Percentiles rank a stretch among this genome's conserved stretches.
These are phyloP conservation scores for Corrigiola litoralis DNA, from an alignment of 179 eudicot species.

Conservation along the genomic window DNA sequence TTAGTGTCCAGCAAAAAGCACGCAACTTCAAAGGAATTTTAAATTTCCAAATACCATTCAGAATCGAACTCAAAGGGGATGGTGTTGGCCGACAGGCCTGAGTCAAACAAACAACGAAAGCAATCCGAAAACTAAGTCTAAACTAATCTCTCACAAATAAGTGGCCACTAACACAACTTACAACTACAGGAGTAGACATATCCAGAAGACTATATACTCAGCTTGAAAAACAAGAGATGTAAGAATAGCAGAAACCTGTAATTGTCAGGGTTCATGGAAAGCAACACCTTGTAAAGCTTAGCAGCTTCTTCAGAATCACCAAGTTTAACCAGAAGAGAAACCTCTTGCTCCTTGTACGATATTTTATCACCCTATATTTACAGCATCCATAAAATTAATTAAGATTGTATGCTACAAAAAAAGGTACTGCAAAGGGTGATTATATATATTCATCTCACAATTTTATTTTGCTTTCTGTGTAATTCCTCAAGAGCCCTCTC, in stretches of 20 bases:
- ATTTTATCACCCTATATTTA: conserved; percentile 73
- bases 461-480: conserved; percentile 65
- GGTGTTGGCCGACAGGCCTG: too few relatives aligned
- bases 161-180: too few relatives aligned
- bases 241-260: conserved; percentile 54
- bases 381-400: conserved; percentile 8
- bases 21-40: too few relatives aligned
- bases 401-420: conserved; percentile 2
- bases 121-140: too few relatives aligned
- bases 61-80: too few relatives aligned
- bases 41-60: too few relatives aligned
- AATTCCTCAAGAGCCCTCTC: conserved; percentile 87
- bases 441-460: conserved; percentile 48
- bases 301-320: conserved; percentile 68
- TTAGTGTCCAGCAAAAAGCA: too few relatives aligned
- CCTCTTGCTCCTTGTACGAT: conserved; percentile 83
- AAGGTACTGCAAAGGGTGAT: background rate
- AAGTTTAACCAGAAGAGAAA: conserved; percentile 82
- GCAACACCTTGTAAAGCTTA: conserved; percentile 58
- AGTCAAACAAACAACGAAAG: too few relatives aligned
- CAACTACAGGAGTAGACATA: too few relatives aligned
- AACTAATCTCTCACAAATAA: too few relatives aligned
- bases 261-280: conserved; percentile 96
- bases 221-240: background rate
- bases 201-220: background rate